Evolutionary conservation across 768 basidiomycete species (phyloP), one percentile per base, ranked within the genome.

Genomic region (Tremella yokohamensis): DNA sequence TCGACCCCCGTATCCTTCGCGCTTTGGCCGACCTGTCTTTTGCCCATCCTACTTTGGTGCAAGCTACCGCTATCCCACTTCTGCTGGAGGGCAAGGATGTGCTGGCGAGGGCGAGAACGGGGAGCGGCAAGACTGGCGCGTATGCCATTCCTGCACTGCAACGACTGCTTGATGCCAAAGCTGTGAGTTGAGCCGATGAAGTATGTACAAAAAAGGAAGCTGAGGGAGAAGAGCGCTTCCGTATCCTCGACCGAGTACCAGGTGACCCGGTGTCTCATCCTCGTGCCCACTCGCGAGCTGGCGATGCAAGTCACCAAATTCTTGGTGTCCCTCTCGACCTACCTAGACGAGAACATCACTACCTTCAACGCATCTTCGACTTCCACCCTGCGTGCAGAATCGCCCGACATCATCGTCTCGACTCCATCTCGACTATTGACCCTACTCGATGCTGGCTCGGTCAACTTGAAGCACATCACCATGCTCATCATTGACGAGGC

Each of bases 401-500:
- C 82, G 54, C 89, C 90, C 3, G 88, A 90, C 66, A 82, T 92
- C 39, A 81, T 91, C 25, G 81, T 91, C 49, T 84, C 86, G 1
- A 92, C 89, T 0, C 89, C 89, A 19, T 84, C 88, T 9, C 83
- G 86, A 54, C 82, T 83, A 9, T 76, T 91, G 2, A 78, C 82
- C 2, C 79, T 88, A 16, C 79, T 90, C 2, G 86, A 87, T 65
- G 82, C 85, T 13, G 88, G 88, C 77, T 79, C 84, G 0, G 79
- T 98, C 8, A 82, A 80, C 2, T 78, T 92, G 0, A 69, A 82
- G 12, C 80, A 82, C 0, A 78, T 98, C 26, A 88, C 90, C 47
- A 87, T 88, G 3, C 83, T 99, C 16, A 88, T 94, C 25, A 93
- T 99, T 57, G 96, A 99, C 73, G 96, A 99, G 78, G 96, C 96